Evolutionary conservation across 345 rosid genomes (phyloP), one percentile per base, ranked within the genome.

Genomic region (Ailanthus altissimus): DNA sequence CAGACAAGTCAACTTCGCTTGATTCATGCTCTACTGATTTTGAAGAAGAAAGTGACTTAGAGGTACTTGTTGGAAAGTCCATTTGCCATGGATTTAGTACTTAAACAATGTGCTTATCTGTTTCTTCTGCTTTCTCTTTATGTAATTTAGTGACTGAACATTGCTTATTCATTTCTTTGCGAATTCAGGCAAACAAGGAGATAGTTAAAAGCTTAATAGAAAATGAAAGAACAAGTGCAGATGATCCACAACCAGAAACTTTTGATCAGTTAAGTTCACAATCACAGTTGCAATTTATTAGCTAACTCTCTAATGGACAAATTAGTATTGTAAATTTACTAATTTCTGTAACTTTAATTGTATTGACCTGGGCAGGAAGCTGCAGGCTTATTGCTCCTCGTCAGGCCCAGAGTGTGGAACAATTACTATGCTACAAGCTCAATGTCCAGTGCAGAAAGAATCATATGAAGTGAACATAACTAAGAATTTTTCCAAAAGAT

Each of bases 1-100:
- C 87, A 56, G 92, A 93, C 70, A 81, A 87, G 11, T 67, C 82
- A 61, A 75, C 67, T 65, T 83, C 89, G 6, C 72, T 18, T 2
- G 72, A 67, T 77, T 79, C 83, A 40, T 20, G 75, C 62, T 69
- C 42, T 21, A 59, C 23, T 25, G 67, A 67, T 71, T 72, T 72
- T 56, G 45, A 70, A 14, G 82, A 85, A 61, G 90, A 82, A 73
- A 71, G 74, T 70, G 79, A 79, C 72, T 56, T 18, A 2, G 81
- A 78, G 87, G 96, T 93, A 84, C 82, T 56, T 79, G 28, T 67
- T 66, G 50, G 38, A 64, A 79, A 57, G 25, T 58, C 45, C 28
- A 50, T 53, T 2, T 67, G 15, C 56, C 28, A 6, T 13, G 12
- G n/a, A 70, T 36, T 72, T 40, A 14, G 23, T 42, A 43, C 1